Conservation (phyloP, 1,139 yeast species). For the Blastobotrys illinoisensis region DNA sequence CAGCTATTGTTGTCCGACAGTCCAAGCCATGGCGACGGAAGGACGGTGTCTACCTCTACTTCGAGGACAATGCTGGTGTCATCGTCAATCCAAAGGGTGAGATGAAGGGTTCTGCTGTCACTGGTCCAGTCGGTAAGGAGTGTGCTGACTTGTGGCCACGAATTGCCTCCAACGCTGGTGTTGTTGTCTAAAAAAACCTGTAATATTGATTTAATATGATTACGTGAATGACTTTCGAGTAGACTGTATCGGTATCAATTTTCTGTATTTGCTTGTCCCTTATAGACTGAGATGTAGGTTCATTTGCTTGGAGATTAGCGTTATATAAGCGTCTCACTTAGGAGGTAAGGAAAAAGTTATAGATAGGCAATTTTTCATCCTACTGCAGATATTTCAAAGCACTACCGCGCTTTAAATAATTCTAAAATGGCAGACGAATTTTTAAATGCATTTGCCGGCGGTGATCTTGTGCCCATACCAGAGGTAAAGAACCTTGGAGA, state of each 20-base stretch:
- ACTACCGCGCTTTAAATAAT: background rate
- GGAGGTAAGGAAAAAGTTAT: background rate
- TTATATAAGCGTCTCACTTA: background rate
- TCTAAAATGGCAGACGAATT: background rate
- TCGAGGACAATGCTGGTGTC: conserved; percentile 99
- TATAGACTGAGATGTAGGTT: too few species aligned
- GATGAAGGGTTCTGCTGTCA: conserved; percentile 99
- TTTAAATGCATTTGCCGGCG: background rate
- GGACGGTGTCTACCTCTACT: conserved; percentile 99
- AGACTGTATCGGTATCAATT: background rate
- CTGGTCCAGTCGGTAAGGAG: conserved; percentile 99
- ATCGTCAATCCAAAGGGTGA: conserved; percentile 99
- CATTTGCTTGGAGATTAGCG: background rate
- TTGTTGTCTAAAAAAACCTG: conserved; percentile 70
- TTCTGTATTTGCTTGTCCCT: background rate
- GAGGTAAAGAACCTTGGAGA: conserved; percentile 38
- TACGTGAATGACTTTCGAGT: conserved; percentile 3
- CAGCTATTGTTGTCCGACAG: conserved; percentile 99
- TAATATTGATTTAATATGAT: conserved; percentile 3
- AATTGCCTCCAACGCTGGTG: conserved; percentile 99
- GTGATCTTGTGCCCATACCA: conserved; percentile 32
- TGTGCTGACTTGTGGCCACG: conserved; percentile 99
- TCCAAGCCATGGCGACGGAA: conserved; percentile 99
- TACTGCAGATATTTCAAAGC: background rate
- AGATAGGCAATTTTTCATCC: background rate